These are phyloP conservation scores for Xerocomellus intermedius DNA, from an alignment of 768 basidiomycete genomes.

Conservation along the genomic window DNA sequence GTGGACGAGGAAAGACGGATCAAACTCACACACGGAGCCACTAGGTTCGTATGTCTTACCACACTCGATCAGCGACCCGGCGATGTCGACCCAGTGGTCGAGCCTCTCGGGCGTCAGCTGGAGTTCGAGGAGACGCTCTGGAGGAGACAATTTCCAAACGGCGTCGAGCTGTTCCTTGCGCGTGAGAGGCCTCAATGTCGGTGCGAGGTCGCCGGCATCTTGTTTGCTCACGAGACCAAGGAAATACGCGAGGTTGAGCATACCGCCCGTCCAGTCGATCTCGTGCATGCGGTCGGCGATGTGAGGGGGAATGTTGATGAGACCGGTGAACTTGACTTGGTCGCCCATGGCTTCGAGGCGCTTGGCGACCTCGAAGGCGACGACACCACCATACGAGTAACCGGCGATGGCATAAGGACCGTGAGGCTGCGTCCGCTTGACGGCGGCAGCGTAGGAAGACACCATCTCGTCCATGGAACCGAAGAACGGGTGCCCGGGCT, in stretches of 20 bases:
- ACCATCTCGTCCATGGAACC: slow-evolving; percentile 41
- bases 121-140: slow-evolving; percentile 28
- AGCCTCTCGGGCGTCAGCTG: slow-evolving; percentile 26
- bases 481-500: slow-evolving; percentile 38
- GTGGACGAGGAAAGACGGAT: neutral
- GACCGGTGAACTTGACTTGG: too few species aligned
- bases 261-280: too few species aligned
- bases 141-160: slow-evolving; percentile 28
- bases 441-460: slow-evolving; percentile 34
- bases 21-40: slow-evolving; percentile 26
- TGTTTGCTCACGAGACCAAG: slow-evolving; percentile 34
- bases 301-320: too few species aligned
- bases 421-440: slow-evolving; percentile 33
- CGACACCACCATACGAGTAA: slow-evolving; percentile 45
- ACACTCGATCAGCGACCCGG: slow-evolving; percentile 31
- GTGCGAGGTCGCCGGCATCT: slow-evolving; percentile 21
- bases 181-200: slow-evolving; percentile 17
- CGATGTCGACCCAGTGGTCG: slow-evolving; percentile 31
- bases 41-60: slow-evolving; percentile 28
- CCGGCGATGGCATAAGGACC: slow-evolving; percentile 43
- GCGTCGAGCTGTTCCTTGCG: neutral
- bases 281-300: too few species aligned
- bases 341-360: too few species aligned
- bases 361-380: slow-evolving; percentile 46
- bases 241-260: slow-evolving; percentile 43